phyloP scores from a whole-genome alignment of 2,329 filamentous ascomycete genomes.

The Neocatenulostroma microsporum region DNA sequence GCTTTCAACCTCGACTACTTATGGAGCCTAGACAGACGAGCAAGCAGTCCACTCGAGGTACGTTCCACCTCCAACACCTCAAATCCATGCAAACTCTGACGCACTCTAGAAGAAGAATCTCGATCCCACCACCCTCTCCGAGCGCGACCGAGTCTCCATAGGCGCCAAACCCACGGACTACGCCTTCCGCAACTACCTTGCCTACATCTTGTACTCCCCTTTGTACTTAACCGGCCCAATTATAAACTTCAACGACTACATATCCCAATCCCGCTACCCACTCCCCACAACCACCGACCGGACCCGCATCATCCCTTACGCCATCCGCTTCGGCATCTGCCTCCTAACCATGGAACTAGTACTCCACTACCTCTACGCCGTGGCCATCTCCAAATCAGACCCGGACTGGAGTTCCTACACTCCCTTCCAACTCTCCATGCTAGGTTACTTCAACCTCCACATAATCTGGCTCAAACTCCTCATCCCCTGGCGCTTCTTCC shows the following conservation, averaged over 20 bases:
- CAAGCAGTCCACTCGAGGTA: slow-evolving; percentile 72
- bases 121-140: slow-evolving; percentile 77
- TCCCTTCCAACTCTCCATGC: slow-evolving; percentile 75
- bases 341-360: slow-evolving; percentile 86
- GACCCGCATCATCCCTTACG: slow-evolving; percentile 62
- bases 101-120: slow-evolving; percentile 90
- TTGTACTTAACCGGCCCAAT: slow-evolving; percentile 91
- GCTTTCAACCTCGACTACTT: slow-evolving; percentile 97
- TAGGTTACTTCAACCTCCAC: slow-evolving; percentile 93
- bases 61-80: slow-evolving; percentile 26
- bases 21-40: slow-evolving; percentile 67
- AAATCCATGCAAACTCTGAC: slow-evolving; percentile 48
- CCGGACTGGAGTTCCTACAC: slow-evolving; percentile 79
- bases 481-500: slow-evolving; percentile 96
- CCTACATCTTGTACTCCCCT: slow-evolving; percentile 83
- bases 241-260: slow-evolving; percentile 95
- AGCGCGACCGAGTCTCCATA: slow-evolving; percentile 74
- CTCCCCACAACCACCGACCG: slow-evolving; percentile 55
- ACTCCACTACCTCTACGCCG: slow-evolving; percentile 85
- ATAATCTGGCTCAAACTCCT: slow-evolving; percentile 97
- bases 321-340: slow-evolving; percentile 68
- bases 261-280: slow-evolving; percentile 71
- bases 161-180: slow-evolving; percentile 66
- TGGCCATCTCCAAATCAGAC: slow-evolving; percentile 76
- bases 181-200: slow-evolving; percentile 76